phyloP scores from a whole-genome alignment of 2,329 filamentous ascomycete genomes.

The Fusarium virguliforme region DNA sequence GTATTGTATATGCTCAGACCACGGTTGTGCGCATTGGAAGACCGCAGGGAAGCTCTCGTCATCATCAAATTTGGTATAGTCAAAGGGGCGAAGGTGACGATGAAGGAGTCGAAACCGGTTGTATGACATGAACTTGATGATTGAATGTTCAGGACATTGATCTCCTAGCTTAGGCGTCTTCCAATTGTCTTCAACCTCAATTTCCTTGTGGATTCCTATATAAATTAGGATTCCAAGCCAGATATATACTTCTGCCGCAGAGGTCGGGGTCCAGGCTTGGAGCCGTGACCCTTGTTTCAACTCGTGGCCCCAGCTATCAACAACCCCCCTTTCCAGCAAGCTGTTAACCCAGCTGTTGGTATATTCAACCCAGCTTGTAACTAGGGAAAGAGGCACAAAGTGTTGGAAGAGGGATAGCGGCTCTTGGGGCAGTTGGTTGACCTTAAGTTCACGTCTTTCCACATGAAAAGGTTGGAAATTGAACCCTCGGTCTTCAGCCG shows the following conservation, averaged over 20 bases:
- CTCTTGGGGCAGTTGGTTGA: not conserved
- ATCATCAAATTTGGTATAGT: not conserved
- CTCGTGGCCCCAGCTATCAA: too few relatives aligned
- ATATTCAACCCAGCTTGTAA: conserved; percentile 16
- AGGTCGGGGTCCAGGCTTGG: conserved; percentile 19
- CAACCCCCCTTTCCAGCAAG: too few relatives aligned
- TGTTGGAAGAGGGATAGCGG: conserved; percentile 20
- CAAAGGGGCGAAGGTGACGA: conserved; percentile 20
- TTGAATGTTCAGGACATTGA: conserved; percentile 5
- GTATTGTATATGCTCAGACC: conserved; percentile 23
- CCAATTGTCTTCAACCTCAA: conserved; percentile 26
- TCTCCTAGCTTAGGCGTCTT: conserved; percentile 1
- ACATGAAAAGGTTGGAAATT: conserved; percentile 11
- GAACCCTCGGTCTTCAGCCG: too few relatives aligned
- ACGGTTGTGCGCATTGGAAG: too few relatives aligned
- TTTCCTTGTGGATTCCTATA: conserved; percentile 32
- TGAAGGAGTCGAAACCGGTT: conserved; percentile 28
- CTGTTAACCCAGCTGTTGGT: too few relatives aligned
- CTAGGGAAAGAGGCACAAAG: conserved; percentile 17
- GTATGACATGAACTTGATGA: conserved; percentile 32
- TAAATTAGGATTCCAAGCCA: conserved; percentile 35
- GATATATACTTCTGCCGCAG: conserved; percentile 22
- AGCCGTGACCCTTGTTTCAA: not conserved
- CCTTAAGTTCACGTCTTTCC: not conserved
- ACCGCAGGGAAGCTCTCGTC: not conserved